Evolutionary conservation across 495 filamentous ascomycete genomes (phyloP), one percentile per base, ranked within the genome.

Genomic region (Penicillium soppii): DNA sequence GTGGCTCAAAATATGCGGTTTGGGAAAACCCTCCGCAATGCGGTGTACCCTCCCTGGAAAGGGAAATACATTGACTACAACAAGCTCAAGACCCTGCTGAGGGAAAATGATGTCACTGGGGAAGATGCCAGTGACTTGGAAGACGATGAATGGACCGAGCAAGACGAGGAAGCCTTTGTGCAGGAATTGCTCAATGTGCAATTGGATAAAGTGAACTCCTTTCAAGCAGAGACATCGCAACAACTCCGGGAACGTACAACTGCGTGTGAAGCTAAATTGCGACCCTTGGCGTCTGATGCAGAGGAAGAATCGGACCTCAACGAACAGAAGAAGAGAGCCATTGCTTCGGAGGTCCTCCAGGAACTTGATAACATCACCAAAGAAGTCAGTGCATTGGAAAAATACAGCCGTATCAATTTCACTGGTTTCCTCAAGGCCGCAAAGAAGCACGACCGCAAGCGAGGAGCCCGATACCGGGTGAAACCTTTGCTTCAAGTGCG

Each of bases 401-500:
- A 91, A 65, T 98, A 92, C 70, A 94, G 89, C 64, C 89, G 87
- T 20, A 85, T 96, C 70, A 98, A 98, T 68, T 98, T 95, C 69
- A 96, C 95, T 8, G 95, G 91, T 25, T 96, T 97, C 66, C 79
- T 97, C 57, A 98, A 98, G 75, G 95, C 95, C 21, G 91, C 88
- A 20, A 98, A 98, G 81, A 98, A 98, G 68, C 94, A 98, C 71
- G 94, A 98, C 63, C 86, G 94, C 40, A 92, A 89, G 67, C 84
- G 91, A 40, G 91, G 87, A 43, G 82, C 69, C 62, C 79, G 72
- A 8, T 97, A 96, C 70, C 90, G 86, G 61, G 89, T 98, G 45
- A 83, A 89, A 50, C 91, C 94, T 17, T 80, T 97, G 71, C 79
- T 97, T 62, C 88, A 96, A 64, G 86, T 97, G 50, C 88, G 89